Evolutionary conservation across 2,329 filamentous ascomycete species (phyloP).

Genomic region (Arthrobotrys conoides): DNA sequence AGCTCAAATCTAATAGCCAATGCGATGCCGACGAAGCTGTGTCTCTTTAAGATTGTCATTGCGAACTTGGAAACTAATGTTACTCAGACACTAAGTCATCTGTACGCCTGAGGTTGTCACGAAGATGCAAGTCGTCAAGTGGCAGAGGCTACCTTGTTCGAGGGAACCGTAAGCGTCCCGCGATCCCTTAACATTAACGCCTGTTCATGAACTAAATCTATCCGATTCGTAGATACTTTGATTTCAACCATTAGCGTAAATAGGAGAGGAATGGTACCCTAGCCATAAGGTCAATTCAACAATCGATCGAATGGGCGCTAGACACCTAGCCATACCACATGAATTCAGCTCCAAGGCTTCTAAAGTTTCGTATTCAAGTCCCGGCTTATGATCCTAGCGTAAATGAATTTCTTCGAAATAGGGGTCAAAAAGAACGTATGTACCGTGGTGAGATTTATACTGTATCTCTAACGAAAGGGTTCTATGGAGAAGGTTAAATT

Average conservation of each 20-base stretch:
- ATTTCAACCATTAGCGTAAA: background rate
- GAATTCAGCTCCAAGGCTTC: background rate
- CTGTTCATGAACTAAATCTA: background rate
- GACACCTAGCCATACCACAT: background rate
- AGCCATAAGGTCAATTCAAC: background rate
- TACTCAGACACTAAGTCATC: background rate
- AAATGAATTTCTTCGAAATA: background rate
- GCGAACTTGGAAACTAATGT: background rate
- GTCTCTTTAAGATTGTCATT: background rate
- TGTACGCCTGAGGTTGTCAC: background rate
- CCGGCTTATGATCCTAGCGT: background rate
- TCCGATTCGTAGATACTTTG: background rate
- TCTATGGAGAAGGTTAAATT: background rate
- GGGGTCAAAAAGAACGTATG: background rate
- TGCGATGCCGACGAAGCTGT: background rate
- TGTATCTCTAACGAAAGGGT: background rate
- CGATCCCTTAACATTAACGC: background rate
- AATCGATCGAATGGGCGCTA: background rate
- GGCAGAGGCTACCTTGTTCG: background rate
- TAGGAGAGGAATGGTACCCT: background rate
- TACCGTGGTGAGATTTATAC: background rate
- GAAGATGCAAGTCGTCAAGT: background rate
- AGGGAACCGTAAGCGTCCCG: background rate
- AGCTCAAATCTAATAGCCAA: background rate
- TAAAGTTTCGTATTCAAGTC: background rate